These are phyloP conservation scores for Spathaspora arborariae DNA, from an alignment of 805 yeast species.

Conservation along the genomic window DNA sequence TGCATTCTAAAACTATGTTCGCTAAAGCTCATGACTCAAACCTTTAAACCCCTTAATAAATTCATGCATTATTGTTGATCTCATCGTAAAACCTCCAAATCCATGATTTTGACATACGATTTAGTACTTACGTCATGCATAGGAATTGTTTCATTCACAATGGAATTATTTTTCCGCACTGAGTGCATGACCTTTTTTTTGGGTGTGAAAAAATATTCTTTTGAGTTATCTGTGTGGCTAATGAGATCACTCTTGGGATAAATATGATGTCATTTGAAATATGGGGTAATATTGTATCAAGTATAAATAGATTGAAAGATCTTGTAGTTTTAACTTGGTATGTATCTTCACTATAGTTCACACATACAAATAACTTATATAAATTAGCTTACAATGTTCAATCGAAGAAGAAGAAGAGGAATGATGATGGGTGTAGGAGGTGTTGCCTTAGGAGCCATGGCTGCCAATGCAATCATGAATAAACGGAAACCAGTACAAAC, in stretches of 20 bases:
- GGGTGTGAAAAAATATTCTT: neutral
- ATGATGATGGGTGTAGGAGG: conserved; percentile 2
- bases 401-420: conserved; percentile 4
- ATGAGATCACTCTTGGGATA: neutral
- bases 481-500: neutral
- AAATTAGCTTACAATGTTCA: neutral
- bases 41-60: too few species aligned
- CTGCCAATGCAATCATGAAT: conserved; percentile 1
- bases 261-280: neutral
- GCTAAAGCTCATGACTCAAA: too few species aligned
- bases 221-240: neutral
- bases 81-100: too few species aligned
- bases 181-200: neutral
- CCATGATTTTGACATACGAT: too few species aligned
- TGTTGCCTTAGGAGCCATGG: conserved; percentile 3
- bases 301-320: too few species aligned
- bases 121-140: too few species aligned
- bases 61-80: too few species aligned
- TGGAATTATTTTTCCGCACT: neutral
- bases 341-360: neutral
- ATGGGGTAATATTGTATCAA: too few species aligned
- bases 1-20: too few species aligned
- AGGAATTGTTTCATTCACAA: too few species aligned
- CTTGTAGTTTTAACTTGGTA: neutral
- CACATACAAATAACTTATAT: neutral